Base-by-base conservation (phyloP, 768 basidiomycete genomes). In the Chalciporus sphaerocephalus region DNA sequence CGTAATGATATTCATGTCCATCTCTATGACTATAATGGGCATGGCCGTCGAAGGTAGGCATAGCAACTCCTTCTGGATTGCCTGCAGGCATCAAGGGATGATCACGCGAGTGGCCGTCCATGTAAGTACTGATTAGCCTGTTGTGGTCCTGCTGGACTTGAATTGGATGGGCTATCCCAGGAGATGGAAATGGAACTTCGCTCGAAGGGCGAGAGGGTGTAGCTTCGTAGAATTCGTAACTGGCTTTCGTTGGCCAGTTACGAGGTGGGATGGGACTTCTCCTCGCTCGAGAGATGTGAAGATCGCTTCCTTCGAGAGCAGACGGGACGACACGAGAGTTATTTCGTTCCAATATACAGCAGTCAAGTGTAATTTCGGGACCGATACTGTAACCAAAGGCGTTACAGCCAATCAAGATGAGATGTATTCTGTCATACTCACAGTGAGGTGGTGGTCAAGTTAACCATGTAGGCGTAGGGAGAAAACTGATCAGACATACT, bases 351-450 rank as follows among this genome's bases (percentile, higher is more conserved):
- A 9, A 17, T 9, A 3, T 22, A 38, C 38, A 16, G 12, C 24
- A 12, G 16, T 21, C 36, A 27, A n/a, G 16, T 33, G 40, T 21
- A 18, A 11, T 18, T 17, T 18, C 38, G 36, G 46, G 4, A 12
- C 25, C 37, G 34, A 8, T 22, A 15, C 55, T 57, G 37, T n/a
- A 39, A 44, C 21, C 24, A 41, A 20, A 38, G 42, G 16, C 15
- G 50, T 60, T 32, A 60, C 45, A 20, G 5, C 20, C 28, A 12
- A 47, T 46, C 28, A 41, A 11, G 7, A 8, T 1, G 22, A 22
- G 34, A 38, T 24, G 30, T n/a, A 6, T 18, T 34, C 36, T 27
- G 35, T 34, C 22, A 28, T 20, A 59, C 59, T 52, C 18, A 60
- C 58, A 15, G 25, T 20, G 42, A 24, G 11, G 25, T 22, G 8